These are phyloP conservation scores for Nowakowskiella sp. DNA, from an alignment of 192 early-diverging fungal genomes.

Conservation along the genomic window DNA sequence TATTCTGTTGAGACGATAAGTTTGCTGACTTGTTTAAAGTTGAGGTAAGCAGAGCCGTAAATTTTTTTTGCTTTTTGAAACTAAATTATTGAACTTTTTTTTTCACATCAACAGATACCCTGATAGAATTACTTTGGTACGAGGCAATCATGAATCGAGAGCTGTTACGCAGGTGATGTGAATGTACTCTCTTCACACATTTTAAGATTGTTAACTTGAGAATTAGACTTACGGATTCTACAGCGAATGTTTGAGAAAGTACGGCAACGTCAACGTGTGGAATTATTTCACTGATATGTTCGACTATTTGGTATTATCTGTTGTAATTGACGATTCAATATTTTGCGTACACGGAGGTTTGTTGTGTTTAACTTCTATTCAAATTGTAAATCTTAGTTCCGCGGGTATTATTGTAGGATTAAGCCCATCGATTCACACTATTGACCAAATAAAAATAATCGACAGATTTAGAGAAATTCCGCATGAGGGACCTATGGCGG, in stretches of 20 bases:
- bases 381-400: background rate
- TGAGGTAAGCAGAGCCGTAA: no score
- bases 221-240: conserved; percentile 86
- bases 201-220: background rate
- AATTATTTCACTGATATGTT: conserved; percentile 89
- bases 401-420: conserved; percentile 41
- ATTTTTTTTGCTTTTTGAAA: no score
- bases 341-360: conserved; percentile 93
- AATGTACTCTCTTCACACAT: background rate
- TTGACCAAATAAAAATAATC: conserved; percentile 81
- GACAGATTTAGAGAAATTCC: conserved; percentile 86
- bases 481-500: conserved; percentile 91
- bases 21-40: conserved; percentile 76
- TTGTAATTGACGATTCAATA: conserved; percentile 80
- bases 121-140: conserved; percentile 73
- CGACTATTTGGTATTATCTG: conserved; percentile 83
- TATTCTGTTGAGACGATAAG: conserved; percentile 89
- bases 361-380: background rate
- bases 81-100: no score
- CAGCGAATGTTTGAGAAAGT: conserved; percentile 83
- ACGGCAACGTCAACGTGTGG: conserved; percentile 79
- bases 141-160: conserved; percentile 93
- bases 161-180: conserved; percentile 73
- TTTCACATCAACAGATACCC: no score
- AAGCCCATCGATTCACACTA: conserved; percentile 72